These are phyloP conservation scores for Penicillium malachiteum DNA, from an alignment of 495 filamentous ascomycete genomes.

Conservation along the genomic window DNA sequence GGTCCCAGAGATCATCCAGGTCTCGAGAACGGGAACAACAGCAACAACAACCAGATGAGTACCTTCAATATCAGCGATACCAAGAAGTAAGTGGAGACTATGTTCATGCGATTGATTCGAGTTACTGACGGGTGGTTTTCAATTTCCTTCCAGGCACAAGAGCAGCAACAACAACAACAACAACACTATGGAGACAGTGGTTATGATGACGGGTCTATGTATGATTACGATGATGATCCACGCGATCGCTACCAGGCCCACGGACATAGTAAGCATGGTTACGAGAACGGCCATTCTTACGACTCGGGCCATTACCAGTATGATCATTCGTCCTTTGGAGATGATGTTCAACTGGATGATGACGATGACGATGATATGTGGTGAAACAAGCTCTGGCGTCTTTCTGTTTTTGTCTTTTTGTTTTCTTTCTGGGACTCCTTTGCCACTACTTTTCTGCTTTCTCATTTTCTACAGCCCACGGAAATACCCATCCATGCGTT, in stretches of 20 bases:
- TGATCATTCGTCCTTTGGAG: conserved; percentile 50
- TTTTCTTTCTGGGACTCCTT: background rate
- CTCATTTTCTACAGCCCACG: conserved; percentile 30
- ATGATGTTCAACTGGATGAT: conserved; percentile 47
- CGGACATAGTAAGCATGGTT: conserved; percentile 49
- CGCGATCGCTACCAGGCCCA: conserved; percentile 53
- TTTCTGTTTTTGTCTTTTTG: conserved; percentile 13
- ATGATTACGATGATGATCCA: conserved; percentile 55
- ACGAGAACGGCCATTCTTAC: conserved; percentile 48
- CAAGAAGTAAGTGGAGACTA: conserved; percentile 54
- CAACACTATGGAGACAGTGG: conserved; percentile 44
- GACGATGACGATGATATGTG: conserved; percentile 59
- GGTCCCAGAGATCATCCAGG: conserved; percentile 59
- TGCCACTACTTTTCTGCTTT: conserved; percentile 19
- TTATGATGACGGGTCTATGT: conserved; percentile 58
- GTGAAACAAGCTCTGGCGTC: conserved; percentile 36
- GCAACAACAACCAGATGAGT: conserved; percentile 56
- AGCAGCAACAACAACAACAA: conserved; percentile 52
- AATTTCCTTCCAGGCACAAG: conserved; percentile 39
- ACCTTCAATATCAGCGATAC: conserved; percentile 61
- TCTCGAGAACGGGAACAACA: conserved; percentile 45
- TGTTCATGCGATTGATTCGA: background rate
- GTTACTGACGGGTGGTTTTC: conserved; percentile 7
- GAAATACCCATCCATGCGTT: conserved; percentile 40
- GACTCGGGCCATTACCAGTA: conserved; percentile 47